Evolutionary conservation across 2,329 filamentous ascomycete genomes (phyloP).

Genomic region (Fusarium abutilonis): DNA sequence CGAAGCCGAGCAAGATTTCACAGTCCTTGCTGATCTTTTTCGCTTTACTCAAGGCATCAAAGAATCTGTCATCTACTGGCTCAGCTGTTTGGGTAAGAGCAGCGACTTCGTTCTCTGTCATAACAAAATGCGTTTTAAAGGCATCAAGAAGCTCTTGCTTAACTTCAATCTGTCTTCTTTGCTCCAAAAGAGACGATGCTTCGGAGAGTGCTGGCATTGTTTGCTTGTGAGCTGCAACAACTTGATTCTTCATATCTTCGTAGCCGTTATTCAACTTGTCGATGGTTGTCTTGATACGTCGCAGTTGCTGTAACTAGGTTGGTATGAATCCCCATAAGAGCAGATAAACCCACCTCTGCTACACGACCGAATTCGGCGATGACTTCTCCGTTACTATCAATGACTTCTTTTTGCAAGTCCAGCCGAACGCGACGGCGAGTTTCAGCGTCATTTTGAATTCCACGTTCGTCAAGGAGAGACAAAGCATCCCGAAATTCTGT

Average conservation of each 20-base stretch:
- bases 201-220: constrained; percentile 81
- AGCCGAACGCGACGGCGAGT: constrained; percentile 81
- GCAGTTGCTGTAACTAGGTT: constrained; percentile 75
- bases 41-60: constrained; percentile 77
- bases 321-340: constrained; percentile 14
- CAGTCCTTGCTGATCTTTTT: constrained; percentile 91
- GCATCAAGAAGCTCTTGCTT: constrained; percentile 82
- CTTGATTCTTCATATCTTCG: constrained; percentile 80
- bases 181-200: constrained; percentile 75
- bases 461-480: constrained; percentile 77
- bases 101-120: constrained; percentile 83
- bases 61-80: constrained; percentile 87
- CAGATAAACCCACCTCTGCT: constrained; percentile 74
- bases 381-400: constrained; percentile 90
- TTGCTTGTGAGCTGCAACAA: constrained; percentile 77
- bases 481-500: constrained; percentile 89
- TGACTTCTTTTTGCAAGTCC: constrained; percentile 89
- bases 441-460: constrained; percentile 77
- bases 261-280: constrained; percentile 82
- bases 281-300: constrained; percentile 82
- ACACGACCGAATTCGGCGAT: constrained; percentile 89
- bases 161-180: constrained; percentile 77
- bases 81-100: constrained; percentile 80
- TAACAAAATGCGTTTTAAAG: constrained; percentile 83
- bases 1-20: constrained; percentile 86